Evolutionary conservation across 306 rosid genomes (phyloP), one percentile per base, ranked within the genome.

Genomic region (Spatholobus suberectus): DNA sequence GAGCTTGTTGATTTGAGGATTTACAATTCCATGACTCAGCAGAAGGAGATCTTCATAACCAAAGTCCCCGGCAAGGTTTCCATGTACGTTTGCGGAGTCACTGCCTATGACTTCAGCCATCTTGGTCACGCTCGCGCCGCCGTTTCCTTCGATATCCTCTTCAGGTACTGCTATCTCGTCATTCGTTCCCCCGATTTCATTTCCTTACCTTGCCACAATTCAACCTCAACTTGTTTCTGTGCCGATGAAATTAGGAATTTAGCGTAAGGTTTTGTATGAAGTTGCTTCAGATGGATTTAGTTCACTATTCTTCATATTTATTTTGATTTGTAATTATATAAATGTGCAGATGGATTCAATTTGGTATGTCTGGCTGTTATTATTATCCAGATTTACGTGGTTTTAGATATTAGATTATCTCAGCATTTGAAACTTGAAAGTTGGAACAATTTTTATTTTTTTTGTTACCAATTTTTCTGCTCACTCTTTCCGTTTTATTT

Each of bases 51-150:
- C 66, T 96, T 94, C 90, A 83, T 51, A 46, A 66, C 98, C 26
- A 86, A 77, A 17, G 88, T 58, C n/a, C 84, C 94, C 0, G 93
- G 94, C 54, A 87, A 89, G 83, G 98, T 91, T 78, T 84, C 89
- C 51, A 92, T 96, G 98, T 96, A 96, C 76, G 97, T 96, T 4
- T 93, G 99, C 41, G 99, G 99, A 6, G 91, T 96, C 79, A 96
- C 99, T 13, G 92, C 97, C 43, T 96, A 92, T 54, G 99, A 90
- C 59, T 90, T 81, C 78, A 96, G 99, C 85, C 98, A 95, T 82
- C 88, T 95, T 23, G 98, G 98, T 76, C 99, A 96, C 75, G 99
- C 96, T 41, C 96, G 98, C 24, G 97, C 97, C 29, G 97, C 98
- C 21, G 93, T 96, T 85, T 91, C 89, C 40, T 94, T 92, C 62